These are phyloP conservation scores for Rhodamnia rubescens DNA, from an alignment of 345 rosid genomes.

Conservation along the genomic window DNA sequence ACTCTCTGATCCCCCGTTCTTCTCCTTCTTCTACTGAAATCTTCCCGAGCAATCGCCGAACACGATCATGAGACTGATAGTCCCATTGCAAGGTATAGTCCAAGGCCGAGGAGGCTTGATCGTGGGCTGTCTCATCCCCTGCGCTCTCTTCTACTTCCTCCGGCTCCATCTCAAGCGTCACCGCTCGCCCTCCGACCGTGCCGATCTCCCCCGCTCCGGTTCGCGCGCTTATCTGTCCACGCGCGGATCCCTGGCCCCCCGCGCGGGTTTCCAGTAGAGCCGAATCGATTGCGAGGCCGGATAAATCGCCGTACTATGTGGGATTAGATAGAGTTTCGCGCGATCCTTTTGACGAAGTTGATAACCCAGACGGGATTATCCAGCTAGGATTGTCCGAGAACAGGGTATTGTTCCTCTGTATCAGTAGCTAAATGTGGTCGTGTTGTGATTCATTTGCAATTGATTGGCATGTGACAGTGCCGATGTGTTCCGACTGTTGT, in stretches of 20 bases:
- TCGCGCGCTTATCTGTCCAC: constrained; percentile 38
- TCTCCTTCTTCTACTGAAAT: neutral
- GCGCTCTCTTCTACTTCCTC: constrained; percentile 73
- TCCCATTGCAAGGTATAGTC: constrained; percentile 71
- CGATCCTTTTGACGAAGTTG: constrained; percentile 48
- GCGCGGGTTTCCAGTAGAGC: constrained; percentile 53
- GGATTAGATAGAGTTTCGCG: constrained; percentile 47
- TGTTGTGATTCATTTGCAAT: neutral
- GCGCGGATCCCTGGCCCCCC: constrained; percentile 44
- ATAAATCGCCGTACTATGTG: constrained; percentile 58
- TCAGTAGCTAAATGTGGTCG: constrained; percentile 1
- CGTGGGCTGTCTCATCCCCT: constrained; percentile 76
- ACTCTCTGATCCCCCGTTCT: neutral
- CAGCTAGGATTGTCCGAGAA: constrained; percentile 91
- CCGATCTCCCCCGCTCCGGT: constrained; percentile 40
- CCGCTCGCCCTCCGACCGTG: constrained; percentile 35
- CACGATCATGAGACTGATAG: constrained; percentile 56
- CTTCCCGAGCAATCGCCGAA: neutral
- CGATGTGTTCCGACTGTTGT: neutral
- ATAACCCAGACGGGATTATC: constrained; percentile 50
- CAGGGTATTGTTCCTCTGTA: constrained; percentile 17
- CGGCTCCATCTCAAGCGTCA: constrained; percentile 62
- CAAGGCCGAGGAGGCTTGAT: constrained; percentile 82
- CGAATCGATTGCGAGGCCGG: constrained; percentile 36
- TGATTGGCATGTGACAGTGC: neutral